Conservation (phyloP, 805 yeast species). For the Candida coquimbonensis region DNA sequence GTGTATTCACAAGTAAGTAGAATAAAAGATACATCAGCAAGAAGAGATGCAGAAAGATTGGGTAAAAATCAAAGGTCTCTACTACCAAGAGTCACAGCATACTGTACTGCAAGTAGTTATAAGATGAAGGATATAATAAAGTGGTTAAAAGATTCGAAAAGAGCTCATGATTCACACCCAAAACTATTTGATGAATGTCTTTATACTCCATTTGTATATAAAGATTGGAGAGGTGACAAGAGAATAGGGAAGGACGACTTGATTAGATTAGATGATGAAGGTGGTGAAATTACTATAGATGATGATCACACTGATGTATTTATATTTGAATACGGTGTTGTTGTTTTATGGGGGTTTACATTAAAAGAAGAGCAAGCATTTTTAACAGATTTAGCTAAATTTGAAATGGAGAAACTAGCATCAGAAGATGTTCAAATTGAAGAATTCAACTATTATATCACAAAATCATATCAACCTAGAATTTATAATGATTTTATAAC, state of each 20-base stretch:
- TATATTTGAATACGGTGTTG: constrained; percentile 94
- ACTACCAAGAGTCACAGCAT: constrained; percentile 91
- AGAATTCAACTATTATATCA: constrained; percentile 91
- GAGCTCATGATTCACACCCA: constrained; percentile 72
- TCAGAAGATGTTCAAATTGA: constrained; percentile 90
- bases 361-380: constrained; percentile 77
- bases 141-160: constrained; percentile 76
- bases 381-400: constrained; percentile 76
- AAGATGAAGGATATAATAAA: constrained; percentile 79
- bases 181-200: constrained; percentile 90
- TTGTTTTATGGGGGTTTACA: constrained; percentile 93
- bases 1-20: constrained; percentile 80
- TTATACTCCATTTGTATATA: constrained; percentile 81
- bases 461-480: constrained; percentile 91
- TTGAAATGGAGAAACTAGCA: constrained; percentile 87
- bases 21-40: constrained; percentile 81
- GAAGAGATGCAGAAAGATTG: constrained; percentile 88
- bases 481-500: constrained; percentile 94
- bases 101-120: constrained; percentile 91
- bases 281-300: constrained; percentile 89
- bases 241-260: constrained; percentile 35
- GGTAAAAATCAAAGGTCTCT: constrained; percentile 71
- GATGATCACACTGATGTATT: constrained; percentile 73
- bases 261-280: constrained; percentile 82
- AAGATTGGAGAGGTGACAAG: constrained; percentile 64